Base-by-base conservation (phyloP, 768 basidiomycete genomes). In the Podaxis sp. region DNA sequence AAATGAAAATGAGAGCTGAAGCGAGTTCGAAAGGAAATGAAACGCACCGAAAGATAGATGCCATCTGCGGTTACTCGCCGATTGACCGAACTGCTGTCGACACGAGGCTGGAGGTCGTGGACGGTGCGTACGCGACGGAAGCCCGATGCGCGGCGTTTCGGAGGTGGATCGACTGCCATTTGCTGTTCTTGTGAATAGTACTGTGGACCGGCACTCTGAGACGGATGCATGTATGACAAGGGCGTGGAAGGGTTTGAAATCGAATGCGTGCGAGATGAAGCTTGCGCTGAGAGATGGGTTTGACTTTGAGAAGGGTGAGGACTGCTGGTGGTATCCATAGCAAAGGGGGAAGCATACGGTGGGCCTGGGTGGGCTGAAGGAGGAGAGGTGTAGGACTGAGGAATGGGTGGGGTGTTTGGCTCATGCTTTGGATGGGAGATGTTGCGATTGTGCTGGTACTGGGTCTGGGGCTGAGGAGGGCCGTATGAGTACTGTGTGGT, bases 61-160 rank as follows among this genome's bases (percentile, higher is more conserved):
- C 93, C 93, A 66, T 80, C 86, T 49, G 87, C 79, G 68, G 91
- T 90, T 75, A 95, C 89, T 59, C 95, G 80, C 69, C 94, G 83
- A 22, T 87, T 91, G 7, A 77, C 67, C 13, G 88, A 82, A 54
- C 84, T 79, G 24, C 73, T 69, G 73, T 90, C 90, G 66, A 89
- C 77, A 61, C 86, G 84, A 53, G 96, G 93, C 60, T 87, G 85
- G 36, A 96, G 76, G 75, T 97, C 95, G 64, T 85, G 83, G 66
- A 76, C 79, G 67, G 89, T 89, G 64, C 89, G 85, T 17, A 97
- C 84, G 64, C 90, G 82, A 70, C 90, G 84, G 71, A 96, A 90
- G 22, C 92, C 96, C 60, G 85, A 81, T 8, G 87, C 82, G 38
- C 91, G 83, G 69, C 88, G 83, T 72, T 85, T 87, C 64, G 84